Percentiles rank a stretch among this genome's conserved stretches.
Evolutionary conservation across 331 rosid genomes (phyloP).

Genomic region (Quercus phellos): DNA sequence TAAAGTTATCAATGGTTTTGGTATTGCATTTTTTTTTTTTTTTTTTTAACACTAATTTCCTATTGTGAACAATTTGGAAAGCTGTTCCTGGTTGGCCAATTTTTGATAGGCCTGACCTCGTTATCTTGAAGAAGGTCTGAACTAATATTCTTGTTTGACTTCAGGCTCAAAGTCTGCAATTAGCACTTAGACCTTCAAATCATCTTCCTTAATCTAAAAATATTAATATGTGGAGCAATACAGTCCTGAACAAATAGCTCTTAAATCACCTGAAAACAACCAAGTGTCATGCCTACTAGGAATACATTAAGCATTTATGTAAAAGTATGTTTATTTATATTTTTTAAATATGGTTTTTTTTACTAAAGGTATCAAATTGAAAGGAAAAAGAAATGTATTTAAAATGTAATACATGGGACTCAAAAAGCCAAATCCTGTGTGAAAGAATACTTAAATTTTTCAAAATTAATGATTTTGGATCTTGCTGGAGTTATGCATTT

Average conservation of each 20-base stretch:
- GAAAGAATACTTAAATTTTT: background rate
- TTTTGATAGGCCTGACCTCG: background rate
- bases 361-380: background rate
- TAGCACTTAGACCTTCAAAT: background rate
- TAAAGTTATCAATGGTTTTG: background rate
- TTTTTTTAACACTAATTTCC: background rate
- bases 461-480: background rate
- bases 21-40: background rate
- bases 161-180: background rate
- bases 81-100: background rate
- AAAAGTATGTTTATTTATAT: background rate
- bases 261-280: background rate
- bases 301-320: background rate
- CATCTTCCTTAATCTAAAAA: background rate
- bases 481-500: background rate
- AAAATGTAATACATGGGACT: background rate
- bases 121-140: background rate
- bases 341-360: background rate
- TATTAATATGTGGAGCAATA: background rate
- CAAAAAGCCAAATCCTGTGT: background rate
- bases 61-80: background rate
- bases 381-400: background rate
- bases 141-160: background rate
- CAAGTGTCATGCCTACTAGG: background rate
- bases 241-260: background rate